Evolutionary conservation across 2,329 filamentous ascomycete genomes (phyloP).

Genomic region (Colletotrichum gloeosporioides): DNA sequence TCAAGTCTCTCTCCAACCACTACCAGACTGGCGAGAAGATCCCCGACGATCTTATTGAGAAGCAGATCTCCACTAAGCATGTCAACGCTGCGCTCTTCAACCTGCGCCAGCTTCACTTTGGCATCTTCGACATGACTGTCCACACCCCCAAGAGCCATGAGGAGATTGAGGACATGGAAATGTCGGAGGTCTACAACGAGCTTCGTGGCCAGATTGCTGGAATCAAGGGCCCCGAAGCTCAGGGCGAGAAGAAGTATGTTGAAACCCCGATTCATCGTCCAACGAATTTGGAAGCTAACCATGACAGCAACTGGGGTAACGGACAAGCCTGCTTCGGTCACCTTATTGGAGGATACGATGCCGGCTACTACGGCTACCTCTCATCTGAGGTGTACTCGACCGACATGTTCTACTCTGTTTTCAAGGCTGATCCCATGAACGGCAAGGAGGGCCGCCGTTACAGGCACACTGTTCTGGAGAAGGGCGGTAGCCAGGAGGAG

Average conservation of each 20-base stretch:
- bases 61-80: constrained; percentile 78
- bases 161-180: constrained; percentile 69
- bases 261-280: too few species aligned
- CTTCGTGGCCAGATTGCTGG: constrained; percentile 75
- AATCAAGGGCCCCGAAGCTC: constrained; percentile 74
- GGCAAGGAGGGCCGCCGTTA: constrained; percentile 75
- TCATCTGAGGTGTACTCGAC: constrained; percentile 81
- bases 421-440: constrained; percentile 81
- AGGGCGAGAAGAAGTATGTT: constrained; percentile 61
- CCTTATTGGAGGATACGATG: constrained; percentile 84
- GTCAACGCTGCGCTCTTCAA: constrained; percentile 83
- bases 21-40: constrained; percentile 75
- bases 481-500: constrained; percentile 79
- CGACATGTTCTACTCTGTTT: constrained; percentile 86
- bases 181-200: constrained; percentile 73
- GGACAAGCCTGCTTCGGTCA: constrained; percentile 84
- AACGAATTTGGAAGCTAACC: constrained; percentile 28
- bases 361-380: constrained; percentile 80
- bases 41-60: constrained; percentile 75
- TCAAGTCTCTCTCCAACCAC: constrained; percentile 73
- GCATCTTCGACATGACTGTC: constrained; percentile 83
- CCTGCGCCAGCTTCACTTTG: constrained; percentile 79
- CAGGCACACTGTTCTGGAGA: constrained; percentile 78
- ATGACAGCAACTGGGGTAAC: constrained; percentile 69
- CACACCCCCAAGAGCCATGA: constrained; percentile 74